Evolutionary conservation across 257 asterid genomes (phyloP).

Genomic region (Jacaranda copaia): DNA sequence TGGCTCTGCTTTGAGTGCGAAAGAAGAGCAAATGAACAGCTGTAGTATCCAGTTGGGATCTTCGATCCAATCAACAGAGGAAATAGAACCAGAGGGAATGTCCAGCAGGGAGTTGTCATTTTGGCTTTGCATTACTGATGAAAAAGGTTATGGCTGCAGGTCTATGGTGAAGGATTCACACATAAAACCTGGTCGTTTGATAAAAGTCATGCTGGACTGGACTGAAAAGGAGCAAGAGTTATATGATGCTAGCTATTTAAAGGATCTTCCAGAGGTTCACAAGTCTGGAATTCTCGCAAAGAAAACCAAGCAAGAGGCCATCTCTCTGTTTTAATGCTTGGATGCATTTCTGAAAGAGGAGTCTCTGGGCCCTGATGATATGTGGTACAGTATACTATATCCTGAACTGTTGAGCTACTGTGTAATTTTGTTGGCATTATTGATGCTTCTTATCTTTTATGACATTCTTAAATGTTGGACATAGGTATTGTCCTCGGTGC

Average conservation of each 20-base stretch:
- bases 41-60: constrained; percentile 47
- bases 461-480: constrained; percentile 27
- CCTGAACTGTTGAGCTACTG: constrained; percentile 19
- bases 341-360: constrained; percentile 96
- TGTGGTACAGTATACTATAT: constrained; percentile 66
- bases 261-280: constrained; percentile 86
- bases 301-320: constrained; percentile 87
- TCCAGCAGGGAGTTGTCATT: constrained; percentile 63
- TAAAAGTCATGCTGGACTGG: constrained; percentile 54
- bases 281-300: constrained; percentile 75
- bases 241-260: constrained; percentile 73
- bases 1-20: constrained; percentile 42
- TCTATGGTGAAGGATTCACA: constrained; percentile 71
- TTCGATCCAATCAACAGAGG: constrained; percentile 8
- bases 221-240: constrained; percentile 43
- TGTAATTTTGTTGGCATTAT: constrained; percentile 6
- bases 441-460: not conserved
- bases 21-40: constrained; percentile 41
- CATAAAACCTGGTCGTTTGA: constrained; percentile 53
- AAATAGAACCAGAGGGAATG: constrained; percentile 49
- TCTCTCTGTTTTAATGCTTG: constrained; percentile 91
- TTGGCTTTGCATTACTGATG: constrained; percentile 74
- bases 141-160: constrained; percentile 61
- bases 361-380: constrained; percentile 97
- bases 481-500: constrained; percentile 96